phyloP scores from a whole-genome alignment of 495 filamentous ascomycete genomes.

The Darksidea phi region DNA sequence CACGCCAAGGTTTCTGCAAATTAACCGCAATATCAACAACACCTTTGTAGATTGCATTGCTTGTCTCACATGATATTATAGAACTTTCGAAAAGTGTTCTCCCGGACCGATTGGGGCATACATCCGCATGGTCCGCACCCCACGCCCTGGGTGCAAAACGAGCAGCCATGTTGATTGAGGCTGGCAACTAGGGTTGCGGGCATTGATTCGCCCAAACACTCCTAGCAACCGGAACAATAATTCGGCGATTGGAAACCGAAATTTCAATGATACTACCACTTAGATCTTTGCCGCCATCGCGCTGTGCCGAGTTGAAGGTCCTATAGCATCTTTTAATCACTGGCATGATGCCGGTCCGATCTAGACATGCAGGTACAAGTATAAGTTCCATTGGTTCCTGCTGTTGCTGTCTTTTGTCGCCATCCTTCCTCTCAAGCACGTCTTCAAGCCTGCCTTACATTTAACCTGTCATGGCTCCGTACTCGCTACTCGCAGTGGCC shows the following conservation, averaged over 20 bases:
- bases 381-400: conserved; percentile 16
- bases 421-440: not conserved
- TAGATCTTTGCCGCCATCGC: not conserved
- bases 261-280: not conserved
- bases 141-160: not conserved
- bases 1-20: not conserved
- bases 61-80: conserved; percentile 22
- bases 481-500: conserved; percentile 9
- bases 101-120: conserved; percentile 8
- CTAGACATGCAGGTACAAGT: conserved; percentile 1
- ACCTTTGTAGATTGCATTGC: not conserved
- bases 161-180: conserved; percentile 3
- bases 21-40: conserved; percentile 8
- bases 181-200: not conserved
- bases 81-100: conserved; percentile 1
- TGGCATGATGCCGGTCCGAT: conserved; percentile 9
- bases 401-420: not conserved
- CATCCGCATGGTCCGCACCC: not conserved
- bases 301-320: conserved; percentile 11
- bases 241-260: conserved; percentile 4
- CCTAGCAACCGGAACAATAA: conserved; percentile 6
- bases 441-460: not conserved
- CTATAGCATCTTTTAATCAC: conserved; percentile 24
- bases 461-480: conserved; percentile 20
- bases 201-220: not conserved